Evolutionary conservation across 306 rosid genomes (phyloP).

Genomic region (Trifolium repens): DNA sequence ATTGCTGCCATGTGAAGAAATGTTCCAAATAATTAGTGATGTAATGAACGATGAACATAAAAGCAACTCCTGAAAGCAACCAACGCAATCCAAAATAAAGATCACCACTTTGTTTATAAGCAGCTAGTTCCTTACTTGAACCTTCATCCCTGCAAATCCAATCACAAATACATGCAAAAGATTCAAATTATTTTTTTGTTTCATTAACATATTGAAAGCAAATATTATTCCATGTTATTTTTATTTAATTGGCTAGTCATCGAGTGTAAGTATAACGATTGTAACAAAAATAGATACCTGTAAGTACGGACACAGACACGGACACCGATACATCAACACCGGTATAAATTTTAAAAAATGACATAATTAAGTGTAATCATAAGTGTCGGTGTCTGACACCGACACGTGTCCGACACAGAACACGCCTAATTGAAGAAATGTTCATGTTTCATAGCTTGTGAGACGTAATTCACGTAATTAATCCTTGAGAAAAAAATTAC

Average conservation of each 20-base stretch:
- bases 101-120: conserved; percentile 7
- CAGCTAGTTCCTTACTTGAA: conserved; percentile 17
- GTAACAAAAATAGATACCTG: not conserved
- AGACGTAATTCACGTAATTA: not conserved
- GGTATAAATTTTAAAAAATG: too few species aligned
- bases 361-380: too few species aligned
- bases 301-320: too few species aligned
- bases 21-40: conserved; percentile 37
- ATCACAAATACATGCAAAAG: not conserved
- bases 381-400: too few species aligned
- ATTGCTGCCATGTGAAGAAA: conserved; percentile 40
- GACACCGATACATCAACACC: too few species aligned
- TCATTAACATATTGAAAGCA: not conserved
- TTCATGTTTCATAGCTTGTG: too few species aligned
- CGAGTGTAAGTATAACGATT: not conserved
- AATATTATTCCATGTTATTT: conserved; percentile 7
- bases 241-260: not conserved
- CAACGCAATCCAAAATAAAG: conserved; percentile 41
- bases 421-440: too few species aligned
- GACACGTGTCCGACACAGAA: too few species aligned
- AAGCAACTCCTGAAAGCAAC: conserved; percentile 49
- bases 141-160: conserved; percentile 46
- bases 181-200: not conserved
- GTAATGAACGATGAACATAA: conserved; percentile 43
- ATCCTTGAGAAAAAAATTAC: not conserved